Base-by-base conservation (phyloP, 2,329 filamentous ascomycete species). In the Bipolaris oryzae region DNA sequence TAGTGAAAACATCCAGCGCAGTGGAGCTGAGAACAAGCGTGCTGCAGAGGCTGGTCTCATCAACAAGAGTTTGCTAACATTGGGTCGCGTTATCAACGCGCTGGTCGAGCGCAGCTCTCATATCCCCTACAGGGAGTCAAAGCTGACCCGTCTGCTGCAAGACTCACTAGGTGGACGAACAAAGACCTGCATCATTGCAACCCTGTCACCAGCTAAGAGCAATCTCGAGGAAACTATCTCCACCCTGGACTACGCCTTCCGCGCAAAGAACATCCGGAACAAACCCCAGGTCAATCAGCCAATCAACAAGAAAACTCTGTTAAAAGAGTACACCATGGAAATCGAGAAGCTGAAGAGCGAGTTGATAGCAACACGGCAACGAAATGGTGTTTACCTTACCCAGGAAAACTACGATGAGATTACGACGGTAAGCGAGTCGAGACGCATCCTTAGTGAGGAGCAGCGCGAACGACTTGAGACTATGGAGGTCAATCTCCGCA, bases 191-290 rank as follows among this genome's bases (percentile, higher is more conserved):
- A 99, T 99, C 64, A 98, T 99, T 70, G 95, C 95, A 5, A 99
- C 95, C 0, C 85, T 99, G 38, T 98, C 95, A 2, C 93, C 95
- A 1, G 92, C 93, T 7, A 96, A 95, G 76, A 93, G 89, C 77
- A 99, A 98, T 68, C 82, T 99, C 1, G 95, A 99, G 72, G 95
- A 99, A 77, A 99, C 96, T 0, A 98, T 99, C 58, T 98, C 95
- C 0, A 99, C 96, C 0, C 84, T 99, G 1, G 95, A 99, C 75
- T 99, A 99, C 73, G 96, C 95, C 10, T 98, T 98, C 78, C 87
- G 95, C 44, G 95, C 95, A 15, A 99, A 99, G 81, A 98, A 99
- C 67, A 99, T 99, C 69, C 90, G 91, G 47, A 99, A 99, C 77
- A 97, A 97, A 77, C 96, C 95, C 0, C 95, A 99, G 72, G 84